Conservation (phyloP, 139 green algal genomes). For the Picochlorum sp. region DNA sequence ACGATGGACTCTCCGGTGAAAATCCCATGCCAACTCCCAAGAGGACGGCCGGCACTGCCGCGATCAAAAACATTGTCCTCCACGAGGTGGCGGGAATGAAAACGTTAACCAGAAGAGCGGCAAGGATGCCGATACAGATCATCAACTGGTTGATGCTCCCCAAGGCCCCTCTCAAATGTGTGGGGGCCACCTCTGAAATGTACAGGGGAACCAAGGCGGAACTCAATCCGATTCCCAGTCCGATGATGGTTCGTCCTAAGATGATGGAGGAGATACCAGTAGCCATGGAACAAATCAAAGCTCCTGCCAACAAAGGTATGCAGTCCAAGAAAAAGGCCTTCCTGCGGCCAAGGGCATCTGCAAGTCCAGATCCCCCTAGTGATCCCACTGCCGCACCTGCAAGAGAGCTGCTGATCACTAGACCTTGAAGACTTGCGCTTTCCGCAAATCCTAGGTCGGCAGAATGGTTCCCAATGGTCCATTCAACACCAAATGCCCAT, state of each 20-base stretch:
- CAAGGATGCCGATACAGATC: conserved; percentile 94
- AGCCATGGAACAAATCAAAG: conserved; percentile 58
- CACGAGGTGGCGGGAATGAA: conserved; percentile 56
- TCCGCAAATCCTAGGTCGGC: conserved; percentile 65
- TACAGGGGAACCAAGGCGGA: conserved; percentile 80
- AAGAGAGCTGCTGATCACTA: conserved; percentile 74
- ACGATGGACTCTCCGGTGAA: conserved; percentile 75
- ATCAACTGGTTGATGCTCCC: conserved; percentile 91
- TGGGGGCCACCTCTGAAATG: conserved; percentile 43
- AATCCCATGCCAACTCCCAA: conserved; percentile 68
- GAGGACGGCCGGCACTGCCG: conserved; percentile 52
- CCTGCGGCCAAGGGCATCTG: conserved; percentile 62
- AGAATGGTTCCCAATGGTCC: conserved; percentile 74
- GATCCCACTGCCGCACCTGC: conserved; percentile 63
- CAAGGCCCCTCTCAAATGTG: conserved; percentile 67
- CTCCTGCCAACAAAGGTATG: conserved; percentile 60
- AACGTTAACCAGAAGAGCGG: conserved; percentile 79
- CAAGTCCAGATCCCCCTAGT: conserved; percentile 54
- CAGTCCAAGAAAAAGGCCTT: conserved; percentile 56
- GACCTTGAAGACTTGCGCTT: conserved; percentile 56
- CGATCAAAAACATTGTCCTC: conserved; percentile 79
- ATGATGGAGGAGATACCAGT: conserved; percentile 52
- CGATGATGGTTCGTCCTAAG: conserved; percentile 65
- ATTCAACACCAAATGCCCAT: conserved; percentile 86
- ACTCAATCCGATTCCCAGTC: conserved; percentile 84